phyloP scores from a whole-genome alignment of 495 filamentous ascomycete genomes.

The Tuber magnatum region DNA sequence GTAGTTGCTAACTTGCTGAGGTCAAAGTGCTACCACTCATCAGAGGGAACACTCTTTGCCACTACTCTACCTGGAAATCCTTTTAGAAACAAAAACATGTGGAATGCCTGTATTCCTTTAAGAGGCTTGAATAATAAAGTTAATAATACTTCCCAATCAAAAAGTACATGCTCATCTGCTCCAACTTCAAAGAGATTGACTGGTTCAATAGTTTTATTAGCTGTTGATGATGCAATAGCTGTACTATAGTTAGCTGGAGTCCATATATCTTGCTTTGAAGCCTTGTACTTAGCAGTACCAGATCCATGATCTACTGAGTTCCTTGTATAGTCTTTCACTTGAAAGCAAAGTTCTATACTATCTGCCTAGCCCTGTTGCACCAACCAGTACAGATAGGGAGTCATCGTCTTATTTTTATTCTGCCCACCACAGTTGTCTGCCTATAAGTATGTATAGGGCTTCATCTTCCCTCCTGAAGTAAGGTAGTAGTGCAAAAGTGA shows the following conservation, averaged over 20 bases:
- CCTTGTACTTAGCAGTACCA: not conserved
- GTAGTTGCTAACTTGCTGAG: no score
- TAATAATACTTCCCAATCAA: not conserved
- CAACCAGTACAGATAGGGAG: not conserved
- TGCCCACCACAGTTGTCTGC: not conserved
- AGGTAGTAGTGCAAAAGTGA: not conserved
- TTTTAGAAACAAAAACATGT: not conserved
- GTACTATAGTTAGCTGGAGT: not conserved
- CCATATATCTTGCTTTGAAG: no score
- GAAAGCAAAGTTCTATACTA: no score
- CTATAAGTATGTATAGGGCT: not conserved
- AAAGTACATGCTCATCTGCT: not conserved
- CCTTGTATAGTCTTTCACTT: no score
- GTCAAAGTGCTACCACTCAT: not conserved
- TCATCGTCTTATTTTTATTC: not conserved
- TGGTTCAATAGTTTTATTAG: not conserved
- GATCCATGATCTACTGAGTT: no score
- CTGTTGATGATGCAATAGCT: not conserved
- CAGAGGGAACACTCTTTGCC: not conserved
- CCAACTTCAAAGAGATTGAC: not conserved
- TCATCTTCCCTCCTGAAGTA: not conserved
- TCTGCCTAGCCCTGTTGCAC: not conserved
- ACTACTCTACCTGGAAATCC: not conserved
- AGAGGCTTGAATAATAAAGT: not conserved
- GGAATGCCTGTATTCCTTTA: no score